phyloP scores from a whole-genome alignment of 2,329 filamentous ascomycete genomes.

The Xylariaceae sp. region DNA sequence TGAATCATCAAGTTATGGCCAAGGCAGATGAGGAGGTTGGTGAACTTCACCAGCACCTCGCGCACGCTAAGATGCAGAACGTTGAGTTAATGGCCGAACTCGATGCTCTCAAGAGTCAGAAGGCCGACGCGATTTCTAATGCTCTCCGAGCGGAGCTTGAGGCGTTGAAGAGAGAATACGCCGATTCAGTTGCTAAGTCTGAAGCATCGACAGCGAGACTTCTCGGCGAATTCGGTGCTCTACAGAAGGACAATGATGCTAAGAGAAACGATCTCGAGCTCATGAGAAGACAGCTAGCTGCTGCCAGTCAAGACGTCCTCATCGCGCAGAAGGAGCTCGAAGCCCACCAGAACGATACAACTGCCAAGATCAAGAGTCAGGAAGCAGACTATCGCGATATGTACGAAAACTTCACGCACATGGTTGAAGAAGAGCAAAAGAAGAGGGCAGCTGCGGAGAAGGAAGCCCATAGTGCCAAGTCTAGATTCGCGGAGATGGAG shows the following conservation, averaged over 20 bases:
- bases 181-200: slow-evolving; percentile 38
- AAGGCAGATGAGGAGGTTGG: slow-evolving; percentile 45
- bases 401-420: slow-evolving; percentile 55
- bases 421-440: slow-evolving; percentile 54
- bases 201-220: slow-evolving; percentile 32
- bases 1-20: slow-evolving; percentile 35
- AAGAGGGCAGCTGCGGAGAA: slow-evolving; percentile 31
- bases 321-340: slow-evolving; percentile 50
- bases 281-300: slow-evolving; percentile 41
- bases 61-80: slow-evolving; percentile 55
- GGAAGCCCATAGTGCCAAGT: slow-evolving; percentile 30
- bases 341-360: slow-evolving; percentile 46
- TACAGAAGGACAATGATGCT: slow-evolving; percentile 32
- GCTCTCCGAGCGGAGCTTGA: slow-evolving; percentile 47
- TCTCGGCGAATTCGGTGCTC: slow-evolving; percentile 27
- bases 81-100: slow-evolving; percentile 56
- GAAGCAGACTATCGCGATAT: slow-evolving; percentile 58
- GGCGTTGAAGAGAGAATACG: slow-evolving; percentile 42
- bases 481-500: slow-evolving; percentile 35
- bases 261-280: slow-evolving; percentile 31
- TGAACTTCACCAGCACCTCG: slow-evolving; percentile 49
- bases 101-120: slow-evolving; percentile 52
- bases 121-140: slow-evolving; percentile 52
- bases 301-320: slow-evolving; percentile 31
- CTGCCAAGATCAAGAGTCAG: slow-evolving; percentile 50